Evolutionary conservation across 768 basidiomycete species (phyloP).

Genomic region (Tulasnella calospora): DNA sequence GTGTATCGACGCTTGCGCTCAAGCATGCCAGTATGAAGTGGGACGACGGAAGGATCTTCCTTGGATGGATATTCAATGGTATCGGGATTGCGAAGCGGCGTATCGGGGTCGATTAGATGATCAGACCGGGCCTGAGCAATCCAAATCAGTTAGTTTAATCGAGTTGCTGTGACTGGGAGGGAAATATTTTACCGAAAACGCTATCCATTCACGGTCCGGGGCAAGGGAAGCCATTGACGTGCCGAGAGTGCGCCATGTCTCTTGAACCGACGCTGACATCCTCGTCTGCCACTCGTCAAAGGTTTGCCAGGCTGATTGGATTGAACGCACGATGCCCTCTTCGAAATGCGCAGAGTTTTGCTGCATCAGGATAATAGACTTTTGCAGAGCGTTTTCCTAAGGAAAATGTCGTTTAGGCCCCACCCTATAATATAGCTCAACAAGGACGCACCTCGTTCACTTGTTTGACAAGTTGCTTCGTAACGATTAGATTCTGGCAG

Average conservation of each 20-base stretch:
- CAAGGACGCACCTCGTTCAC: slow-evolving; percentile 20
- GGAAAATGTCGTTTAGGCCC: slow-evolving; percentile 42
- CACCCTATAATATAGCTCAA: not conserved
- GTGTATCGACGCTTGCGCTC: slow-evolving; percentile 97
- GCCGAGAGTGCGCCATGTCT: slow-evolving; percentile 67
- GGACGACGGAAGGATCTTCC: slow-evolving; percentile 76
- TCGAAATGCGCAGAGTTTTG: slow-evolving; percentile 96
- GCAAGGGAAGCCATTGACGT: slow-evolving; percentile 70
- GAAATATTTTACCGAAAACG: slow-evolving; percentile 52
- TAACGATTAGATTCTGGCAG: slow-evolving; percentile 64
- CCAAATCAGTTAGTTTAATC: not conserved
- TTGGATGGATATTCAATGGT: slow-evolving; percentile 82
- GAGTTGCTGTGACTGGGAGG: not conserved
- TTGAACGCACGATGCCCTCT: slow-evolving; percentile 87
- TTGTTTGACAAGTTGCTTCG: slow-evolving; percentile 80
- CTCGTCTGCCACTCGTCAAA: slow-evolving; percentile 93
- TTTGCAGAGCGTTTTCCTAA: slow-evolving; percentile 97
- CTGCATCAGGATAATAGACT: slow-evolving; percentile 96
- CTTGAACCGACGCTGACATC: slow-evolving; percentile 64
- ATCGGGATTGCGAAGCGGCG: slow-evolving; percentile 76
- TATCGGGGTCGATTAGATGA: slow-evolving; percentile 94
- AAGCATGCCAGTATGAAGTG: slow-evolving; percentile 83
- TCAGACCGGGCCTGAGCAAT: slow-evolving; percentile 64
- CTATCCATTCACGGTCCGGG: slow-evolving; percentile 91
- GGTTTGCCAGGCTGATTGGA: slow-evolving; percentile 96